phyloP scores from a whole-genome alignment of 2,329 filamentous ascomycete genomes.

The Ophiostoma australiae region DNA sequence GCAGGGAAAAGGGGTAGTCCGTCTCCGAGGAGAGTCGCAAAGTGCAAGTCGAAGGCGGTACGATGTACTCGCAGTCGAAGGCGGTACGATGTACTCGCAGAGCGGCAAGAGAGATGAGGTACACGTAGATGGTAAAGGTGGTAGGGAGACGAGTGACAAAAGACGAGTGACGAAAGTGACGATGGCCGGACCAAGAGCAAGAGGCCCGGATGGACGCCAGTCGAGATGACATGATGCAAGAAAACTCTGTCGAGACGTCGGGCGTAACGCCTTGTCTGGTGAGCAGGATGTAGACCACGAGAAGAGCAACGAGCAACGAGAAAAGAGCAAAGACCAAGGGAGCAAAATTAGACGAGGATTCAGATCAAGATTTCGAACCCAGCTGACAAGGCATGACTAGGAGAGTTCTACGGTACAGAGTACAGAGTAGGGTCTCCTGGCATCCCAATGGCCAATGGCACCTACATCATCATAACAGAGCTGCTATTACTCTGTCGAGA shows the following conservation, averaged over 20 bases:
- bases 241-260: neutral
- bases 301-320: no score
- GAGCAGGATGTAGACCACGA: neutral
- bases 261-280: neutral
- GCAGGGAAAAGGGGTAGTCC: constrained; percentile 11
- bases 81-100: neutral
- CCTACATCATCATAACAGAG: constrained; percentile 2
- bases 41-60: neutral
- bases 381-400: neutral
- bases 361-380: no score
- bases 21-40: neutral
- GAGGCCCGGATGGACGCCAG: neutral
- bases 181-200: neutral
- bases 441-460: neutral
- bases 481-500: neutral
- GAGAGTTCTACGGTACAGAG: neutral
- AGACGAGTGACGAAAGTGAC: neutral
- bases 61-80: neutral
- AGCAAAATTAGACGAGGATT: neutral
- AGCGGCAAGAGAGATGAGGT: constrained; percentile 5
- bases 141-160: no score
- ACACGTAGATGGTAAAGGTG: neutral
- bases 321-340: no score
- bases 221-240: neutral
- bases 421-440: neutral